phyloP scores from a whole-genome alignment of 2,329 filamentous ascomycete genomes.

The Dothideomycetes sp. region DNA sequence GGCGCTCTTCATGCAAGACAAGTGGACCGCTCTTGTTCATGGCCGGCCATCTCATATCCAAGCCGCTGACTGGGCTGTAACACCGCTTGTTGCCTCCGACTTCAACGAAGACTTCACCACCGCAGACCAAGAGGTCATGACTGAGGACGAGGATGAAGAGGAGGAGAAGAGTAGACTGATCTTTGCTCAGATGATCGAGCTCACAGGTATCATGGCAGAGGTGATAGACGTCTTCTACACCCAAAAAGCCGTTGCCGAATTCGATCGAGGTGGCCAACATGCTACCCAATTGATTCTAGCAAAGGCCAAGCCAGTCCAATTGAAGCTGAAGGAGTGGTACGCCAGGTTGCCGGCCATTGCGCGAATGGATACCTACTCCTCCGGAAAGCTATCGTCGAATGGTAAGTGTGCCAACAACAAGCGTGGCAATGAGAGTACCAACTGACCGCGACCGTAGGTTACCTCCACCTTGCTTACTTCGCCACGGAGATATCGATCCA shows the following conservation, averaged over 20 bases:
- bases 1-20: constrained; percentile 91
- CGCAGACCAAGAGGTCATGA: constrained; percentile 14
- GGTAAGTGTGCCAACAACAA: constrained; percentile 16
- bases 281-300: constrained; percentile 63
- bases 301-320: constrained; percentile 69
- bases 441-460: constrained; percentile 28
- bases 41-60: constrained; percentile 73
- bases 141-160: constrained; percentile 30
- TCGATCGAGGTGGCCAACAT: constrained; percentile 54
- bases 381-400: constrained; percentile 32
- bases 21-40: constrained; percentile 78
- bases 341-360: constrained; percentile 50
- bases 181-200: constrained; percentile 64
- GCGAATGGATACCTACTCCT: constrained; percentile 50
- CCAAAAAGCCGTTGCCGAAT: constrained; percentile 60
- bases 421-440: background rate
- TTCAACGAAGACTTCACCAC: constrained; percentile 61
- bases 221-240: constrained; percentile 78
- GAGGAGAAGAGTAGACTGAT: constrained; percentile 57
- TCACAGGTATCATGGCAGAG: constrained; percentile 66
- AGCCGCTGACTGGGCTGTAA: constrained; percentile 65
- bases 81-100: constrained; percentile 51
- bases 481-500: constrained; percentile 90
- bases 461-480: constrained; percentile 85
- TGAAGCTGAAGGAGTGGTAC: constrained; percentile 77